Base-by-base conservation (phyloP, 805 yeast genomes). In the Kregervanrija pseudodelftensis region DNA sequence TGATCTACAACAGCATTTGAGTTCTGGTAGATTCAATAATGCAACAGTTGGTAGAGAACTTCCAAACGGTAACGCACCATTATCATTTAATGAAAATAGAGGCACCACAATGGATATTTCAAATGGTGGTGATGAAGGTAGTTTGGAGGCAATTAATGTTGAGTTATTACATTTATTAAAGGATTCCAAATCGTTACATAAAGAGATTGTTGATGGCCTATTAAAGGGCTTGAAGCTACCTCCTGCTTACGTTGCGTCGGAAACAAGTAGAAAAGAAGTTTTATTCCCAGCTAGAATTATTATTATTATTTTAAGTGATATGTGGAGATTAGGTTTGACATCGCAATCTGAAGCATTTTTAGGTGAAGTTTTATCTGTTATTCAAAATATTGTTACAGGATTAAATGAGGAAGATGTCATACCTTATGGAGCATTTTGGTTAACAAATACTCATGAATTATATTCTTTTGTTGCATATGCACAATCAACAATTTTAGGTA, bases 271-370 rank as follows among this genome's bases (percentile, higher is more conserved):
- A 60, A 88, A 89, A 59, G 98, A 93, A 62, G 95, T 91, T 10
- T 72, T 93, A 44, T 93, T 89, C 80, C 99, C 99, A 28, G 93
- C 97, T 1, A 80, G 96, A 71, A 87, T 93, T 52, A 80, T 93
- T 58, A 91, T 93, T 58, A 84, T 93, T 52, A 83, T 91, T 32
- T 72, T 91, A 51, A 82, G 95, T 57, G 99, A 93, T 64, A 89
- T 93, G 98, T 93, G 99, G 99, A 78, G 98, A 66, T 73, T 91
- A 40, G 98, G 98, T 2, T 76, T 89, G 57, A 88, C 96, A 12
- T 80, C 84, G 53, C 96, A 91, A 64, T 81, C 91, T 60, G 98
- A 93, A 69, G 81, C 80, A 45, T 85, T 93, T 60, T 69, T 93
- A 49, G 96, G 96, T 39, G 90, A 85, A 61, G 95, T 89, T 2